Evolutionary conservation across 345 rosid species (phyloP).

Genomic region (Hibiscus mutabilis): DNA sequence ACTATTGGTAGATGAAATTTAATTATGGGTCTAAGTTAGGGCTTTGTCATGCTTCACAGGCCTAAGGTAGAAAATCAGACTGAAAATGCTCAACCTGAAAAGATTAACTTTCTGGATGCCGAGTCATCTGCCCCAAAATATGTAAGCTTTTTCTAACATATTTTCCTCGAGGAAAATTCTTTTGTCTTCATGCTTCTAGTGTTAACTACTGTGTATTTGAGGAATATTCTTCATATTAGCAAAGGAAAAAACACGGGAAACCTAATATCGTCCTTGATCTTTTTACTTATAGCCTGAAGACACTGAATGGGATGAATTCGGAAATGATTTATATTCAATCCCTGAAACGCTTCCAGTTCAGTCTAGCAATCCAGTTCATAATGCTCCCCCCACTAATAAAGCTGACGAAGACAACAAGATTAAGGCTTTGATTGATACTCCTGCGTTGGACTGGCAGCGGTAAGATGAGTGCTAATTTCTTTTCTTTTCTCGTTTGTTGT

Average conservation of each 20-base stretch:
- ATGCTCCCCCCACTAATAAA: constrained; percentile 51
- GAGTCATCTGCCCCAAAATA: constrained; percentile 48
- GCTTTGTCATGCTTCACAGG: constrained; percentile 44
- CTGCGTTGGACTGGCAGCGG: constrained; percentile 99
- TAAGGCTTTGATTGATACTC: constrained; percentile 82
- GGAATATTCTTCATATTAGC: background rate
- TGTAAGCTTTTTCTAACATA: constrained; percentile 38
- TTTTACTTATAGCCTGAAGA: constrained; percentile 53
- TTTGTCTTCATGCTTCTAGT: background rate
- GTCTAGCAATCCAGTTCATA: constrained; percentile 41
- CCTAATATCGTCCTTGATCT: constrained; percentile 11
- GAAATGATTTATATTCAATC: constrained; percentile 84
- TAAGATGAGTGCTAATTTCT: constrained; percentile 27
- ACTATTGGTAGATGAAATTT: constrained; percentile 4
- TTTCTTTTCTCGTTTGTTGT: background rate
- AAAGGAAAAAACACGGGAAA: background rate
- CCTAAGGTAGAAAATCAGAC: constrained; percentile 47
- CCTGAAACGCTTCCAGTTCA: constrained; percentile 58
- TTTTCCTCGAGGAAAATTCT: background rate
- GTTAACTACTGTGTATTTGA: background rate
- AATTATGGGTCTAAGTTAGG: constrained; percentile 20
- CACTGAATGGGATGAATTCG: constrained; percentile 89
- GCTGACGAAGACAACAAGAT: constrained; percentile 95
- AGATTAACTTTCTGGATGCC: constrained; percentile 35
- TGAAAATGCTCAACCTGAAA: constrained; percentile 46